Evolutionary conservation across 495 filamentous ascomycete genomes (phyloP).

Genomic region (Trichoderma parareesei): DNA sequence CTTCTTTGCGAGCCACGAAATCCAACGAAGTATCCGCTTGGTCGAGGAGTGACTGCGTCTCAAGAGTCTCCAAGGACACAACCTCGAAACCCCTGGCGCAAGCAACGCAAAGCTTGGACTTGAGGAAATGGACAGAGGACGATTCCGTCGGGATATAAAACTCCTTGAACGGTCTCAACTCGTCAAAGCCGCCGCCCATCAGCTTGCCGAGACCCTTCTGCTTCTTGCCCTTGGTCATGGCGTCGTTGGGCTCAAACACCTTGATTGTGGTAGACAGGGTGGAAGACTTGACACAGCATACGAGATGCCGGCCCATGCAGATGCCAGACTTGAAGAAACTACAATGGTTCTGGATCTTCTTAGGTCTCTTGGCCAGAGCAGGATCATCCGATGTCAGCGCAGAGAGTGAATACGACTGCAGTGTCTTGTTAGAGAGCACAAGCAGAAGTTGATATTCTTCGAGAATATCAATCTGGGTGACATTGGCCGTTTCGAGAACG

Average conservation of each 20-base stretch:
- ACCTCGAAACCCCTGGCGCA: conserved; percentile 96
- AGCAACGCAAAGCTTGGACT: conserved; percentile 92
- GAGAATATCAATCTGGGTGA: conserved; percentile 92
- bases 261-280: conserved; percentile 91
- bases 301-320: conserved; percentile 86
- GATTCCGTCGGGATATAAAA: conserved; percentile 98
- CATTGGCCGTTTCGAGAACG: conserved; percentile 76
- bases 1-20: conserved; percentile 88
- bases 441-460: conserved; percentile 89
- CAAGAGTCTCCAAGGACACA: conserved; percentile 90
- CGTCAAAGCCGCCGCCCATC: conserved; percentile 88
- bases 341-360: conserved; percentile 94
- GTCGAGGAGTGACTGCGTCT: conserved; percentile 93
- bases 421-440: conserved; percentile 85
- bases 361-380: conserved; percentile 71
- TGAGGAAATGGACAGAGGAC: conserved; percentile 92
- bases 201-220: conserved; percentile 90
- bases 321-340: conserved; percentile 98
- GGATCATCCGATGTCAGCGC: conserved; percentile 77
- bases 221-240: conserved; percentile 77
- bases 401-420: conserved; percentile 78
- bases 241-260: conserved; percentile 93
- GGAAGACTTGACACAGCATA: conserved; percentile 88
- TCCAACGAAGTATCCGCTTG: conserved; percentile 97
- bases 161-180: conserved; percentile 95